Conservation (phyloP, 345 rosid genomes). For the Aquilaria sinensis region DNA sequence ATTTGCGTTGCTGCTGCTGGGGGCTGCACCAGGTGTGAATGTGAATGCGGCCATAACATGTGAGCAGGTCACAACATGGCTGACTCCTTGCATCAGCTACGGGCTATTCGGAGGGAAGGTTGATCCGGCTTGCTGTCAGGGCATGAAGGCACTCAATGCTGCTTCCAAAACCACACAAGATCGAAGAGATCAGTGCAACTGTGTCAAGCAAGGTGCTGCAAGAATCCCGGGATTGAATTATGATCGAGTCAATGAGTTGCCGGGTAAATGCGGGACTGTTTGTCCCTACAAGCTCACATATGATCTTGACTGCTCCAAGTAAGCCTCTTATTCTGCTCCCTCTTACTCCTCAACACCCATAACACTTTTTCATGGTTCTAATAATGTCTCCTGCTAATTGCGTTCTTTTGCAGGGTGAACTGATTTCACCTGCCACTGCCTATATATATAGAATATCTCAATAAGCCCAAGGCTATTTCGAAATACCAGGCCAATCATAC, state of each 20-base stretch:
- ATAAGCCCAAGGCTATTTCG: no score
- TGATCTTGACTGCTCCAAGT: constrained; percentile 19
- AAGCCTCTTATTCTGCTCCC: not conserved
- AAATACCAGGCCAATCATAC: no score
- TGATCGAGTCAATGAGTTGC: constrained; percentile 17
- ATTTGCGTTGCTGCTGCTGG: not conserved
- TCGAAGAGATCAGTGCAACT: constrained; percentile 16
- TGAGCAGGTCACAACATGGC: constrained; percentile 15
- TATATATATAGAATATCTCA: not conserved
- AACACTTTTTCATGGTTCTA: not conserved
- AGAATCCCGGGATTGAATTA: constrained; percentile 21
- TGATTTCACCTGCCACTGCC: not conserved
- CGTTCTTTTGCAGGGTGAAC: not conserved
- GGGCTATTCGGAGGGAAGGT: constrained; percentile 21
- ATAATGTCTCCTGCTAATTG: not conserved
- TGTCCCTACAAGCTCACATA: constrained; percentile 10
- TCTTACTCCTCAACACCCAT: not conserved
- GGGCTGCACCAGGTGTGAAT: not conserved
- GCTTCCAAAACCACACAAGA: constrained; percentile 23
- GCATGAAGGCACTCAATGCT: constrained; percentile 17
- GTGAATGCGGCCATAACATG: constrained; percentile 24
- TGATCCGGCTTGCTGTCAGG: constrained; percentile 20
- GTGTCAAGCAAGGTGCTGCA: constrained; percentile 29
- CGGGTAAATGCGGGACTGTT: constrained; percentile 6
- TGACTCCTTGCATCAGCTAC: constrained; percentile 31